Conservation (phyloP, 2,329 filamentous ascomycete species). For the Fusarium coffeatum region DNA sequence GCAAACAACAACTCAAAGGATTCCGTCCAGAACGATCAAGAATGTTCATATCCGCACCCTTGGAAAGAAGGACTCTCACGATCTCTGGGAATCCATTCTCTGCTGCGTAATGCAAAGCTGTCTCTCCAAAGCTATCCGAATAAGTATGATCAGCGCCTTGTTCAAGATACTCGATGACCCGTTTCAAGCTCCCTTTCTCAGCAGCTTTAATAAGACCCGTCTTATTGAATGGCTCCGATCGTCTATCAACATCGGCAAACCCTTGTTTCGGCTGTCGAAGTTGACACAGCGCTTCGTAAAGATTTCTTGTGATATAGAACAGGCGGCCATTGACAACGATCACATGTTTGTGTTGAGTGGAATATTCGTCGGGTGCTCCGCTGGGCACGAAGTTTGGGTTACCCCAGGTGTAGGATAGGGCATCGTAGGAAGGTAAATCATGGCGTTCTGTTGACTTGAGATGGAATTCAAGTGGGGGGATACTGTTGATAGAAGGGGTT, state of each 20-base stretch:
- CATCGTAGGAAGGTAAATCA: not conserved
- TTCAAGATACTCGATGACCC: not conserved
- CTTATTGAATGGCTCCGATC: not conserved
- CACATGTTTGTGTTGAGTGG: not conserved
- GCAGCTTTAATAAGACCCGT: not conserved
- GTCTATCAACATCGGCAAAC: not conserved
- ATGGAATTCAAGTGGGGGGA: not conserved
- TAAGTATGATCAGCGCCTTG: not conserved
- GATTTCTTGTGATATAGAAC: not conserved
- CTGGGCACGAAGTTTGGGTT: not conserved
- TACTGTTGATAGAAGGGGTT: not conserved
- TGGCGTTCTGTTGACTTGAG: not conserved
- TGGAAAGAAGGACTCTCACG: not conserved
- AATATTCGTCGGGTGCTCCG: not conserved
- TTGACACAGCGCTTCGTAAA: not conserved
- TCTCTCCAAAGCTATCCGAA: not conserved
- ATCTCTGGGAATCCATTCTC: not conserved
- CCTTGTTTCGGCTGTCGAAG: not conserved
- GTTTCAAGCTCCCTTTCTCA: not conserved
- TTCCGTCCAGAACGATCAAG: not conserved
- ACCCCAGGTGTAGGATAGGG: not conserved
- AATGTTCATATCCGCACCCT: not conserved
- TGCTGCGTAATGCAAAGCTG: not conserved
- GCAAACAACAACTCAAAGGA: not conserved
- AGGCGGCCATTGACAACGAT: not conserved